Percentiles rank a stretch among this genome's conserved stretches.
phyloP scores from a whole-genome alignment of 768 basidiomycete genomes.

The Tricholoma furcatifolium region DNA sequence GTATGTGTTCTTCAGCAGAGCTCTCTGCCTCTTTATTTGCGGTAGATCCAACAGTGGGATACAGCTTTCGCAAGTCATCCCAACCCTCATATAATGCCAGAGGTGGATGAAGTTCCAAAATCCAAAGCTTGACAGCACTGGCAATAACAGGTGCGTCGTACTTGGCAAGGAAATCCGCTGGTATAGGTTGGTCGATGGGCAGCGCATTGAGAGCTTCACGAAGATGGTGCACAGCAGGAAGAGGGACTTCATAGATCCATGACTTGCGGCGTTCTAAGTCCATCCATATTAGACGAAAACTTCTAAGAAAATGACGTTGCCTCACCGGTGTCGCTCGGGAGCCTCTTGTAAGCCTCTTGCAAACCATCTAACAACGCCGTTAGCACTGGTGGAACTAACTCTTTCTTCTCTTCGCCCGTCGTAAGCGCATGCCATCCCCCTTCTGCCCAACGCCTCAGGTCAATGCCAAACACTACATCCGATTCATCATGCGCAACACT shows the following conservation, averaged over 20 bases:
- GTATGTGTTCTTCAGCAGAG: conserved; percentile 58
- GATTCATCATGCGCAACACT: conserved; percentile 78
- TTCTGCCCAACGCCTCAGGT: conserved; percentile 89
- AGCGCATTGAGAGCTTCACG: conserved; percentile 80
- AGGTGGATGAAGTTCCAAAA: conserved; percentile 89
- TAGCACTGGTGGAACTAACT: conserved; percentile 72
- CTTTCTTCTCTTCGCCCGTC: conserved; percentile 57
- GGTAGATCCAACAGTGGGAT: conserved; percentile 67
- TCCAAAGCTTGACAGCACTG: conserved; percentile 82
- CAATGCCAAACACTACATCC: conserved; percentile 90
- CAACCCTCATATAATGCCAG: conserved; percentile 84
- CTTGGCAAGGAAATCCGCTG: conserved; percentile 49
- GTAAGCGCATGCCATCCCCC: conserved; percentile 66
- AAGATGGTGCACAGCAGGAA: conserved; percentile 79
- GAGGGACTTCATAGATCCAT: conserved; percentile 95
- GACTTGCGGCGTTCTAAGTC: conserved; percentile 76
- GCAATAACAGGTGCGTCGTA: conserved; percentile 90
- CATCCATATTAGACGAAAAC: neutral
- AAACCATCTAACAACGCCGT: conserved; percentile 64
- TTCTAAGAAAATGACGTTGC: conserved; percentile 5
- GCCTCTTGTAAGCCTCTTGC: conserved; percentile 56
- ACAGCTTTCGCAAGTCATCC: conserved; percentile 88
- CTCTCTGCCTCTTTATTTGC: conserved; percentile 50
- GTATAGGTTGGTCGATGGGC: conserved; percentile 55
- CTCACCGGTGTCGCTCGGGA: conserved; percentile 66